These are phyloP conservation scores for Acephala macrosclerotiorum DNA, from an alignment of 2,329 filamentous ascomycete species.

Conservation along the genomic window DNA sequence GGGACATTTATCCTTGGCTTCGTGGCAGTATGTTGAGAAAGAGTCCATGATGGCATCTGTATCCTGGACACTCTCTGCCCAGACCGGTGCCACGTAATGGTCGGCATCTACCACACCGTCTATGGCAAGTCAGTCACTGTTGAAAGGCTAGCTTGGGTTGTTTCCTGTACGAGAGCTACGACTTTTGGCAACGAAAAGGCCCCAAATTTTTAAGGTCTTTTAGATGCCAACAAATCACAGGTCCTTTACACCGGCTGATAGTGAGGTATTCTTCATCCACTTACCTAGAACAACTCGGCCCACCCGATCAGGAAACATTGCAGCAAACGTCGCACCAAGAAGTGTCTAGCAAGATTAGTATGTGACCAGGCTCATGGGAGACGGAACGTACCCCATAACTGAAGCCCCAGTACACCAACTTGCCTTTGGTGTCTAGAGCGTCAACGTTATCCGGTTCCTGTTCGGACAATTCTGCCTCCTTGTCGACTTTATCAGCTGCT, in stretches of 20 bases:
- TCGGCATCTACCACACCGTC: conserved; percentile 42
- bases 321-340: conserved; percentile 54
- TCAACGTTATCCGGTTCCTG: background rate
- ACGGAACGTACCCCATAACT: conserved; percentile 50
- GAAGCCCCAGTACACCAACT: conserved; percentile 55
- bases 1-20: conserved; percentile 43
- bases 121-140: conserved; percentile 46
- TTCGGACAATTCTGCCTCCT: background rate
- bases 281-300: conserved; percentile 50
- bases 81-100: conserved; percentile 36
- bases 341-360: conserved; percentile 30
- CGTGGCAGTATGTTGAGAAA: conserved; percentile 43
- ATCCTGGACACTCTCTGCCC: conserved; percentile 36
- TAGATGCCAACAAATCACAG: too few relatives aligned
- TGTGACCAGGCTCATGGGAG: background rate
- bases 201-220: too few relatives aligned
- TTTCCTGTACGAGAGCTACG: background rate
- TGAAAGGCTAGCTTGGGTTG: background rate
- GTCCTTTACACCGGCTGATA: too few relatives aligned
- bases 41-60: conserved; percentile 38
- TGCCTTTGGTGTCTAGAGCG: conserved; percentile 35
- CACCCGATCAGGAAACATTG: conserved; percentile 52
- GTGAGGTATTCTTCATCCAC: background rate
- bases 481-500: background rate
- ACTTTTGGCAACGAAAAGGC: background rate